phyloP scores from a whole-genome alignment of 352 stramenopile genomes.

The Phytophthora fragariaefolia region DNA sequence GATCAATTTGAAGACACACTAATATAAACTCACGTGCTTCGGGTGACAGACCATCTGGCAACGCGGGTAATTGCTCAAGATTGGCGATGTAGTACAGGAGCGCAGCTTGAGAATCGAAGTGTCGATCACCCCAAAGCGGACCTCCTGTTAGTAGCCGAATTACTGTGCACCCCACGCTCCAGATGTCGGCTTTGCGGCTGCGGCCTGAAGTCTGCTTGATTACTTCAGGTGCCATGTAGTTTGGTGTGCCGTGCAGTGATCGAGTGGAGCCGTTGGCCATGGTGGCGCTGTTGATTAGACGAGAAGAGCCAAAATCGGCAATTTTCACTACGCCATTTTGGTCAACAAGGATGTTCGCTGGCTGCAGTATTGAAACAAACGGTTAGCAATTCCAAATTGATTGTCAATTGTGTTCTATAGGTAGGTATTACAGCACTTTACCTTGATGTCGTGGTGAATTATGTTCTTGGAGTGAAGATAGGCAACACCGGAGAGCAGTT shows the following conservation, averaged over 20 bases:
- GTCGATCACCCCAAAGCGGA: slow-evolving; percentile 83
- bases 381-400: no score
- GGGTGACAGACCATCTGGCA: slow-evolving; percentile 49
- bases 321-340: slow-evolving; percentile 95
- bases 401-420: no score
- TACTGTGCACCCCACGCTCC: slow-evolving; percentile 85
- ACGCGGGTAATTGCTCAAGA: slow-evolving; percentile 45
- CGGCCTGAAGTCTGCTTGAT: slow-evolving; percentile 82
- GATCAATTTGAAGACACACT: slow-evolving; percentile 58
- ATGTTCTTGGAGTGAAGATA: slow-evolving; percentile 88
- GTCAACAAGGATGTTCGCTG: slow-evolving; percentile 95
- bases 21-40: slow-evolving; percentile 58
- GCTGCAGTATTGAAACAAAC: slow-evolving; percentile 31
- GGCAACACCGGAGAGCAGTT: slow-evolving; percentile 87
- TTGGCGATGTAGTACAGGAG: slow-evolving; percentile 73
- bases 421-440: slow-evolving; percentile 22
- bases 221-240: slow-evolving; percentile 91
- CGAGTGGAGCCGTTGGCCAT: slow-evolving; percentile 41
- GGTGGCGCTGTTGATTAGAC: slow-evolving; percentile 64
- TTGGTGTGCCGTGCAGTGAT: slow-evolving; percentile 81
- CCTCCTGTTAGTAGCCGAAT: slow-evolving; percentile 72
- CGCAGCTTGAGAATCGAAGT: slow-evolving; percentile 74
- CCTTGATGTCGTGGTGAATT: slow-evolving; percentile 87
- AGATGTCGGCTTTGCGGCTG: slow-evolving; percentile 83
- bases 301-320: slow-evolving; percentile 93